Percentiles rank a stretch among this genome's conserved stretches.
These are phyloP conservation scores for Colletotrichum camelliae DNA, from an alignment of 2,329 filamentous ascomycete genomes.

Conservation along the genomic window DNA sequence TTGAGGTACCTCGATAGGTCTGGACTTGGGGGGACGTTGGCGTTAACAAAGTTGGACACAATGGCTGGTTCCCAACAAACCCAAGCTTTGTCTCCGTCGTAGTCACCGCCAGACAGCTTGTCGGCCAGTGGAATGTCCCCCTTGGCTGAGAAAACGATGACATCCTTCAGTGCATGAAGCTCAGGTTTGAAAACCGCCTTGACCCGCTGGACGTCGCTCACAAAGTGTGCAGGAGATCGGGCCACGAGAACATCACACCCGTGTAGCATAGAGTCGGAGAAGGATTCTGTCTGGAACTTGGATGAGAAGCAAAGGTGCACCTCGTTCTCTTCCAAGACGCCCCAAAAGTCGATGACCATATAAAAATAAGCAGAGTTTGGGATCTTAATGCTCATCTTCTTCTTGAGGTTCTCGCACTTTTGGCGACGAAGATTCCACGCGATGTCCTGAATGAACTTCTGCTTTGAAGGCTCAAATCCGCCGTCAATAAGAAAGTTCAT, in stretches of 20 bases:
- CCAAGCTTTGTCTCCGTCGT: conserved; percentile 82
- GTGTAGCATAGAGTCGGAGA: conserved; percentile 59
- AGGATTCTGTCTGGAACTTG: conserved; percentile 63
- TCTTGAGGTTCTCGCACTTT: conserved; percentile 58
- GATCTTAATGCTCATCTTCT: conserved; percentile 65
- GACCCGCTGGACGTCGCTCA: conserved; percentile 76
- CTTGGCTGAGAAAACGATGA: conserved; percentile 76
- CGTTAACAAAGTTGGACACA: conserved; percentile 70
- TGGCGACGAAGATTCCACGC: conserved; percentile 51
- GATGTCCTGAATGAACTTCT: conserved; percentile 53
- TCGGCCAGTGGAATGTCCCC: conserved; percentile 69
- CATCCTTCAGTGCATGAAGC: conserved; percentile 74
- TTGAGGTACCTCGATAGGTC: conserved; percentile 57
- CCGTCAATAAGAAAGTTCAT: conserved; percentile 61
- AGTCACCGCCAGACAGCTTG: conserved; percentile 79
- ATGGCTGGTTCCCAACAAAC: conserved; percentile 74
- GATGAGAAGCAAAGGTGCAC: conserved; percentile 72
- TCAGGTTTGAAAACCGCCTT: conserved; percentile 62
- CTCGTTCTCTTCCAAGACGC: conserved; percentile 66
- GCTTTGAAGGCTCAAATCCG: conserved; percentile 61
- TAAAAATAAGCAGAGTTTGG: conserved; percentile 65
- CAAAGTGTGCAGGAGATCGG: conserved; percentile 71
- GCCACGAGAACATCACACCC: conserved; percentile 69
- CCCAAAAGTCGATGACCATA: conserved; percentile 73
- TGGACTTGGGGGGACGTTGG: conserved; percentile 48